These are phyloP conservation scores for Psilocybe azurescens DNA, from an alignment of 768 basidiomycete species.

Conservation along the genomic window DNA sequence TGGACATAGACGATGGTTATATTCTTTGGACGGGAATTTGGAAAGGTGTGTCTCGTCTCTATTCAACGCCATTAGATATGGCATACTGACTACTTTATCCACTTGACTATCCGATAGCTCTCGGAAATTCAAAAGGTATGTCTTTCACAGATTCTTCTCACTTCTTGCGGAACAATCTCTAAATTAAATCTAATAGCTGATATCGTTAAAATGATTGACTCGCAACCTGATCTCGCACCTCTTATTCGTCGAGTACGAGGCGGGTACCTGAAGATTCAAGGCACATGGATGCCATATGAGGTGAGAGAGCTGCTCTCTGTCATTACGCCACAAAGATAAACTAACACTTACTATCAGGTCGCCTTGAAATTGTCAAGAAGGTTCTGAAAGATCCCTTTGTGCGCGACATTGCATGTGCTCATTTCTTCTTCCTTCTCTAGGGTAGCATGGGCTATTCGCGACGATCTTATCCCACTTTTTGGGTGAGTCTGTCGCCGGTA, in stretches of 20 bases:
- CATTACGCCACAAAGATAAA: conserved; percentile 16
- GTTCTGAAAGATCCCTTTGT: conserved; percentile 45
- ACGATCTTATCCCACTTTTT: conserved; percentile 87
- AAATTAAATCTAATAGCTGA: conserved; percentile 58
- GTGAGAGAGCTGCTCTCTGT: conserved; percentile 41
- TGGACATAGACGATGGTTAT: conserved; percentile 93
- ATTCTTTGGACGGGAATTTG: conserved; percentile 94
- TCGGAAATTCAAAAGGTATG: conserved; percentile 88
- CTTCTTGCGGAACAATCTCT: conserved; percentile 3
- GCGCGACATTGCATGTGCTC: conserved; percentile 5
- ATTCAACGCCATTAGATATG: background rate
- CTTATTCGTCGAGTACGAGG: conserved; percentile 85
- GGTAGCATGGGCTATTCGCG: conserved; percentile 88
- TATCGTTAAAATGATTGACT: conserved; percentile 93
- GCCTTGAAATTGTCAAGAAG: conserved; percentile 81
- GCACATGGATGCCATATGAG: conserved; percentile 95
- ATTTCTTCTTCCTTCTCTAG: conserved; percentile 40
- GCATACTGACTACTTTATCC: background rate
- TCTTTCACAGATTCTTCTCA: background rate
- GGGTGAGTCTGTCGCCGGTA: conserved; percentile 55
- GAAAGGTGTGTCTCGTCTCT: conserved; percentile 67
- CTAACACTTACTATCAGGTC: conserved; percentile 50
- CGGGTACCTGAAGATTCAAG: conserved; percentile 91
- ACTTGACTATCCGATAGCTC: conserved; percentile 49
- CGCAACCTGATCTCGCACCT: conserved; percentile 84